Base-by-base conservation (phyloP, 768 basidiomycete genomes). In the Termitomyces sp. region DNA sequence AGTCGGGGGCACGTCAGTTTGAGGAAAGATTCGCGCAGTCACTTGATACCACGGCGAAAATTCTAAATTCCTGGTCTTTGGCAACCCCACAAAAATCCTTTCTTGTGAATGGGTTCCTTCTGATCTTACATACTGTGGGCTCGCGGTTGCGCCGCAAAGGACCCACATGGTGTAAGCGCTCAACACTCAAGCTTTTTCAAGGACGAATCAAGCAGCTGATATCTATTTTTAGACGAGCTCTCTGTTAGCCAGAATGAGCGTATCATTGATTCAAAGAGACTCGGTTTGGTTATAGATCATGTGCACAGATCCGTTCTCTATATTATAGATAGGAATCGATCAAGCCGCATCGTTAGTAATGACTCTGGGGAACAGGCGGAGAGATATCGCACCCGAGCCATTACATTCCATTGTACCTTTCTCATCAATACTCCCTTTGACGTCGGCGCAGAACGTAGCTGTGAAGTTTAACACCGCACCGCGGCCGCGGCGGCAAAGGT, bases 81-180 rank as follows among this genome's bases (percentile, higher is more conserved):
- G 16, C n/a, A 29, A 20, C 48, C 6, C 53, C 42, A 16, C 46
- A 44, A 46, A 46, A 31, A 13, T 29, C 54, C 33, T 45, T 45
- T 33, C 18, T 29, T 47, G 46, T 29, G 15, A 16, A 22, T 36
- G 22, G 50, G n/a, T n/a, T 37, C 24, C 22, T 33, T 44, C 41
- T 54, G 42, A 45, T 55, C n/a, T n/a, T n/a, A n/a, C 2, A 16
- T 26, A 33, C 8, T n/a, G 51, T 6, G 18, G 22, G 28, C 28
- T 42, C 8, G 13, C 28, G 24, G 31, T 22, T 58, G 57, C 52
- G 47, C 57, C 57, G 57, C 57, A 54, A 52, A 31, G n/a, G 8
- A 28, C 34, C 54, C 45, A 55, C 26, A 52, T 34, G 18, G 2
- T 39, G 26, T 41, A 41, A 36, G 51, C 8, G 26, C 28, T 39